Base-by-base conservation (phyloP, 208 protist species). In the Leishmania tarentolae region DNA sequence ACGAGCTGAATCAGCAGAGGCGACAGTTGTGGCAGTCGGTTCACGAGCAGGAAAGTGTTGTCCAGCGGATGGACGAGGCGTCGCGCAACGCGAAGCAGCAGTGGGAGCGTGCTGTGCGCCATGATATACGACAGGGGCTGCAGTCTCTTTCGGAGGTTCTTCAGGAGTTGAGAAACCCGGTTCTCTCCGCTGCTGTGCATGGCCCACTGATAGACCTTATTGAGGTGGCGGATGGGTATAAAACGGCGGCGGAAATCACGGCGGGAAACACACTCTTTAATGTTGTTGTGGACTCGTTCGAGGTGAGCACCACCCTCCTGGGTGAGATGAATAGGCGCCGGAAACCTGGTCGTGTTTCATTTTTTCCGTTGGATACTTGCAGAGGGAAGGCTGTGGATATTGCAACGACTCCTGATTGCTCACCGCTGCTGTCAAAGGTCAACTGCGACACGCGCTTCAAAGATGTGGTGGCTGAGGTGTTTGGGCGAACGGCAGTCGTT, bases 251-350 rank as follows among this genome's bases (percentile, higher is more conserved):
- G 5, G 99, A 99, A 52, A 97, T 99, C 5, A 97, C 96, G 9
- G 98, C 97, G 40, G 98, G 97, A 21, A 99, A 98, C 84, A 82
- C 92, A 19, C 90, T 99, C 3, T 99, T 99, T 86, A 93, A 99
- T 86, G 89, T 99, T 35, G 98, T 99, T 9, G 98, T 99, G 19
- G 99, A 99, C 78, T 96, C 86, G 13, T 99, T 99, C 86, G 93
- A 98, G 40, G 88, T 92, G 2, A 98, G 98, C 65, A 87, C 92
- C 2, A 82, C 87, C 17, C 74, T 99, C 24, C 87, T 99, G 0
- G 86, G 97, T 21, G 79, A 96, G 52, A 97, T 99, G 86, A 98
- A 99, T 74, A 86, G 88, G 57, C 68, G 86, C 0, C 90, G 88
- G 46, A 97, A 95, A 72, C 89, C 89, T 28, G 98, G 99, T 11